Evolutionary conservation across 192 early-diverging fungal genomes (phyloP).

Genomic region (Coemansia sp.): DNA sequence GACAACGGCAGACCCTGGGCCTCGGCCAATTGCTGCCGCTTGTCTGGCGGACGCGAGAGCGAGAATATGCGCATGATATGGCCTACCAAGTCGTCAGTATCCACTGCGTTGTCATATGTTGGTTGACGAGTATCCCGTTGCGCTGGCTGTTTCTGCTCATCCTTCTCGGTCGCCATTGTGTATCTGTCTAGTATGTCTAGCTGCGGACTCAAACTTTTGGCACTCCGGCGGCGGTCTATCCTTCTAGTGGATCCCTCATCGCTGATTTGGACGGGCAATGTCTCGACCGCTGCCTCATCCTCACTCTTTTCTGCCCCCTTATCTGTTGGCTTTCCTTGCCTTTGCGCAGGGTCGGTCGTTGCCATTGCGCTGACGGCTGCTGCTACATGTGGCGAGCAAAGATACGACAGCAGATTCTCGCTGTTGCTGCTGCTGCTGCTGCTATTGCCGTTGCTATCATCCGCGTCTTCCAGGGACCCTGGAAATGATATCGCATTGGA

Average conservation of each 20-base stretch:
- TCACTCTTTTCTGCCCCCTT: too few species aligned
- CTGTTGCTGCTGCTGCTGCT: not conserved
- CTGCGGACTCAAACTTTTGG: too few species aligned
- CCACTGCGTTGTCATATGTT: not conserved
- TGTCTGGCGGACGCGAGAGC: conserved; percentile 25
- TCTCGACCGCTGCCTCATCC: too few species aligned
- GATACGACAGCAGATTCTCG: not conserved
- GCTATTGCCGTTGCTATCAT: not conserved
- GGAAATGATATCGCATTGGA: not conserved
- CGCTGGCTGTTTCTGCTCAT: not conserved
- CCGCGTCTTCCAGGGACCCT: not conserved
- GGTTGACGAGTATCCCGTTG: not conserved
- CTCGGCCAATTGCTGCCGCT: conserved; percentile 45
- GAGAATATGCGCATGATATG: conserved; percentile 43
- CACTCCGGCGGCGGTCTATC: not conserved
- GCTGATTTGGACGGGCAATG: not conserved
- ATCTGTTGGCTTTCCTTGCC: not conserved
- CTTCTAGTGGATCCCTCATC: not conserved
- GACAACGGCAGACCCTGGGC: conserved; percentile 48
- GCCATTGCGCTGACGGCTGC: conserved; percentile 18
- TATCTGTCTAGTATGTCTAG: not conserved
- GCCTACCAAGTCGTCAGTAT: conserved; percentile 21
- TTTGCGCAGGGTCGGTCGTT: not conserved
- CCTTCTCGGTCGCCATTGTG: not conserved
- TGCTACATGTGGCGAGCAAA: conserved; percentile 14